Evolutionary conservation across 2,329 filamentous ascomycete species (phyloP).

Genomic region (Falciphora oryzae): DNA sequence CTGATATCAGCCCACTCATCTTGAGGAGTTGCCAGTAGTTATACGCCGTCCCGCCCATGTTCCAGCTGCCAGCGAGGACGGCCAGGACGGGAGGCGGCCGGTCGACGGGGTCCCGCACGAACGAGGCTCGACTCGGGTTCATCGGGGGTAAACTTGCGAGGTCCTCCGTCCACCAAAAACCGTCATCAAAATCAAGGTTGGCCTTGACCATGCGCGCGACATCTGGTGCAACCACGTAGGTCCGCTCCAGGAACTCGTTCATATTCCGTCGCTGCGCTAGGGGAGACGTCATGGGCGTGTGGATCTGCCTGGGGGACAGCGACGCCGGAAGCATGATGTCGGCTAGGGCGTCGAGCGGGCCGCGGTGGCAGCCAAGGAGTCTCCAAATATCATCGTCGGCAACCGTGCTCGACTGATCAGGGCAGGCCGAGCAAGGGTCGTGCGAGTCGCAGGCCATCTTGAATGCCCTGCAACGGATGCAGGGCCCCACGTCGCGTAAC

Average conservation of each 20-base stretch:
- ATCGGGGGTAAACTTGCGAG: conserved; percentile 33
- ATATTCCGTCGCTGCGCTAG: conserved; percentile 42
- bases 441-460: conserved; percentile 39
- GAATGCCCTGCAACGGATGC: conserved; percentile 44
- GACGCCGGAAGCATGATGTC: conserved; percentile 40
- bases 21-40: conserved; percentile 48
- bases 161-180: conserved; percentile 54
- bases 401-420: conserved; percentile 30
- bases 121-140: conserved; percentile 32
- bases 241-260: conserved; percentile 45
- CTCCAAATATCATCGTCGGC: conserved; percentile 39
- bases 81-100: conserved; percentile 43
- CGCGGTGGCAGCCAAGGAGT: conserved; percentile 45
- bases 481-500: conserved; percentile 40
- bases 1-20: conserved; percentile 43
- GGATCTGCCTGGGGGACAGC: conserved; percentile 20
- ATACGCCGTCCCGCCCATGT: conserved; percentile 41
- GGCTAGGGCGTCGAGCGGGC: conserved; percentile 38
- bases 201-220: conserved; percentile 35
- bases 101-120: conserved; percentile 32
- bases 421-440: conserved; percentile 43
- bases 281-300: conserved; percentile 46
- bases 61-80: conserved; percentile 46
- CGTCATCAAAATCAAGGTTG: conserved; percentile 48
- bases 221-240: conserved; percentile 36